Base-by-base conservation (phyloP, 2,329 filamentous ascomycete genomes). In the Hypomyces perniciosus region DNA sequence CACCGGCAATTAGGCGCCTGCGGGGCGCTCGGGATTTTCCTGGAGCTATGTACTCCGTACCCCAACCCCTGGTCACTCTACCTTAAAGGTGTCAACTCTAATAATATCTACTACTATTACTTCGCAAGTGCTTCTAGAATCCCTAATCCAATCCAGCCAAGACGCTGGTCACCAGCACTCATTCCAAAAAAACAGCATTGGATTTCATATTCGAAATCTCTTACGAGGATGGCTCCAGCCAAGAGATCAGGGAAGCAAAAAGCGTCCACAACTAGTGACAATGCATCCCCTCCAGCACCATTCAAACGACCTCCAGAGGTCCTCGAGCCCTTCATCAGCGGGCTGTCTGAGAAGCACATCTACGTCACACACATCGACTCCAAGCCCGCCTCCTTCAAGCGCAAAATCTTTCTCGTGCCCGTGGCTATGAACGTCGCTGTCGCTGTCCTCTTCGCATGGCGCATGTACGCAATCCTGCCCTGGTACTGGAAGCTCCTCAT, bases 361-460 rank as follows among this genome's bases (percentile, higher is more conserved):
- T 96, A 96, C 77, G 80, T 96, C 61, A 78, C 86, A 30, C 90
- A 96, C 72, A 75, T 95, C 68, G 91, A 96, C 74, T 72, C 70
- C 54, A 83, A 86, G 55, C 83, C 84, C 0, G 68, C 71, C 20
- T 75, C 77, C 29, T 82, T 91, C 70, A 96, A 96, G 71, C 81
- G 81, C 65, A 86, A 88, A 62, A 86, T 95, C 61, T 96, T 96
- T 69, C 61, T 83, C 44, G 83, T 96, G 1, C 90, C 91, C 12
- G 76, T 90, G 13, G 67, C 83, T 13, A 82, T 96, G 70, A 96
- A 96, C 68, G 51, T 86, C 33, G 69, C 73, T 58, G 83, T 96
- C 51, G 72, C 76, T 7, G 62, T 75, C 2, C 68, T 88, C 31
- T 82, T 96, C 59, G 59, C 76, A 52, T 83, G 83, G 73, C 85